phyloP scores from a whole-genome alignment of 1,284 basidiomycete genomes.

The Naganishia sp. region DNA sequence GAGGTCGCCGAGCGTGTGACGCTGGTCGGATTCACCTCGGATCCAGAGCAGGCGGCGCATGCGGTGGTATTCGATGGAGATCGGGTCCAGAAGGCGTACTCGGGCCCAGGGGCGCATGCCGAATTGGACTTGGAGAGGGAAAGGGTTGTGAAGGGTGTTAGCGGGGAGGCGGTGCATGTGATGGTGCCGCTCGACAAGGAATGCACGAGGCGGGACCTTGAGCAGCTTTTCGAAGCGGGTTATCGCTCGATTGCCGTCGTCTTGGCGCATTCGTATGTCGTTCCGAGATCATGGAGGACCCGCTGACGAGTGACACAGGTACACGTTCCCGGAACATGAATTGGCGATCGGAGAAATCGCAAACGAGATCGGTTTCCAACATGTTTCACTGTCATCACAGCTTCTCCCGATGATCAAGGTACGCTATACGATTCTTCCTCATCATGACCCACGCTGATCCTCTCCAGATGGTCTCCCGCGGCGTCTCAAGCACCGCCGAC shows the following conservation, averaged over 20 bases:
- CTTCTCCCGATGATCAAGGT: conserved; percentile 87
- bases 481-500: conserved; percentile 88
- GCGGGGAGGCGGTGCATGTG: conserved; percentile 88
- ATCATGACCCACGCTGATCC: background rate
- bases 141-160: conserved; percentile 72
- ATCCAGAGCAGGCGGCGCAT: conserved; percentile 75
- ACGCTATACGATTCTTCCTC: background rate
- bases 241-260: conserved; percentile 84
- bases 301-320: conserved; percentile 32
- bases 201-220: conserved; percentile 61
- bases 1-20: conserved; percentile 96
- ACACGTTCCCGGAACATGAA: conserved; percentile 62
- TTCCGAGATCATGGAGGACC: background rate
- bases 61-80: conserved; percentile 69
- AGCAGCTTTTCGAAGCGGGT: conserved; percentile 70
- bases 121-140: conserved; percentile 60
- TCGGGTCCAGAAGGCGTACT: conserved; percentile 65
- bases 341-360: conserved; percentile 71
- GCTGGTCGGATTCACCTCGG: conserved; percentile 86
- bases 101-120: conserved; percentile 71
- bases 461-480: conserved; percentile 75
- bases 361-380: conserved; percentile 72
- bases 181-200: conserved; percentile 71
- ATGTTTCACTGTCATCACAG: conserved; percentile 83
- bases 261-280: conserved; percentile 68